These are phyloP conservation scores for Podaxis sp. DNA, from an alignment of 768 basidiomycete genomes.

Conservation along the genomic window DNA sequence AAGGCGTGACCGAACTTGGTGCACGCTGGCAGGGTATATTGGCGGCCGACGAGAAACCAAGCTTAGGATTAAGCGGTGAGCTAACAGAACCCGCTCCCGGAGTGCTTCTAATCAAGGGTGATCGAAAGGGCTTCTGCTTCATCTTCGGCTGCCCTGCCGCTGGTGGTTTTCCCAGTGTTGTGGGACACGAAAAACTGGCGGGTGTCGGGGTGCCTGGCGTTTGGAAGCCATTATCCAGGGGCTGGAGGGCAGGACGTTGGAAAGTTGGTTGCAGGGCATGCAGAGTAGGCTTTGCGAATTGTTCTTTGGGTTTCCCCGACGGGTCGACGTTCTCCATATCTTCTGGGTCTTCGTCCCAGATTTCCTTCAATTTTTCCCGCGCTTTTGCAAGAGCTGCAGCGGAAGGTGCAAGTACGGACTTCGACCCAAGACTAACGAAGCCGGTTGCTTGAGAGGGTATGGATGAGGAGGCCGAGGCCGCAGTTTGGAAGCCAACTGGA, in stretches of 20 bases:
- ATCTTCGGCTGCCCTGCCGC: conserved; percentile 8
- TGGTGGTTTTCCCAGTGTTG: conserved; percentile 17
- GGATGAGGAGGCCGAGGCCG: conserved; percentile 22
- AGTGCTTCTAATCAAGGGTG: conserved; percentile 38
- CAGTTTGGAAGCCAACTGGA: conserved; percentile 36
- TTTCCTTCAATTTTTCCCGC: conserved; percentile 45
- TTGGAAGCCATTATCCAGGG: conserved; percentile 36
- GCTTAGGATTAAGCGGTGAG: conserved; percentile 32
- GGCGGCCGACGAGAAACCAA: conserved; percentile 21
- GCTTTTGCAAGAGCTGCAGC: conserved; percentile 54
- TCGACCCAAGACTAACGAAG: conserved; percentile 5
- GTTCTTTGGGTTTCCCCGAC: neutral
- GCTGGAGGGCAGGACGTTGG: conserved; percentile 33
- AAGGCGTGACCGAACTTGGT: conserved; percentile 23
- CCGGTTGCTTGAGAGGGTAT: conserved; percentile 11
- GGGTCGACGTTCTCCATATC: conserved; percentile 24
- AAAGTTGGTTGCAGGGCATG: conserved; percentile 23
- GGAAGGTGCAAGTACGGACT: conserved; percentile 44
- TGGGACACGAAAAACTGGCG: conserved; percentile 25
- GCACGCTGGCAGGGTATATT: conserved; percentile 38
- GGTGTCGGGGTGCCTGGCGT: conserved; percentile 44
- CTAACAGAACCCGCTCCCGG: conserved; percentile 9
- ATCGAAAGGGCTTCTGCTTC: conserved; percentile 43
- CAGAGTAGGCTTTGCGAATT: conserved; percentile 20
- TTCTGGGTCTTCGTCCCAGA: conserved; percentile 22